These are phyloP conservation scores for Xylariales sp. DNA, from an alignment of 2,329 filamentous ascomycete genomes.

Conservation along the genomic window DNA sequence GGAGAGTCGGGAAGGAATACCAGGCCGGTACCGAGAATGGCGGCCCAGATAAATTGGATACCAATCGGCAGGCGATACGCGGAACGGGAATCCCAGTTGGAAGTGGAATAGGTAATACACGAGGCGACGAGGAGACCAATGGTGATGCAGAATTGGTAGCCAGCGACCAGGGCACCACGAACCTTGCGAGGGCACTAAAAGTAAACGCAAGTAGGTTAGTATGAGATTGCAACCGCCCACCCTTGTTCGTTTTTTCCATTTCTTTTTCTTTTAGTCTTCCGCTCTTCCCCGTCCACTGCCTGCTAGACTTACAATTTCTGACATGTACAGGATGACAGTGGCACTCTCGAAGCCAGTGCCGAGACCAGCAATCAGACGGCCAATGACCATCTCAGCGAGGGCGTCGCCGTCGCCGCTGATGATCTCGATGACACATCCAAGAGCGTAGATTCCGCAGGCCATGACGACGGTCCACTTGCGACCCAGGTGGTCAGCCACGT, in stretches of 20 bases:
- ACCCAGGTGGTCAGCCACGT: too few relatives aligned
- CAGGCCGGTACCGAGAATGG: constrained; percentile 49
- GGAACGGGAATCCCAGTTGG: constrained; percentile 29
- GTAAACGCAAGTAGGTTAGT: too few relatives aligned
- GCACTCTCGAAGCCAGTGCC: constrained; percentile 65
- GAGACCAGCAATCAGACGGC: constrained; percentile 62
- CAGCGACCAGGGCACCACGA: constrained; percentile 60
- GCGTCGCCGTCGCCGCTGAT: too few relatives aligned
- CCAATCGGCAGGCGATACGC: constrained; percentile 63
- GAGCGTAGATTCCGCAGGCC: too few relatives aligned
- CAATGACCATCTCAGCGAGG: constrained; percentile 61
- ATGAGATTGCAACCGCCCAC: background rate
- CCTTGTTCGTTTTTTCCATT: too few relatives aligned
- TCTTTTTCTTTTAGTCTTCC: too few relatives aligned
- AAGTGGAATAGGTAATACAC: constrained; percentile 49
- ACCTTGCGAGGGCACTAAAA: constrained; percentile 58
- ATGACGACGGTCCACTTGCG: too few relatives aligned
- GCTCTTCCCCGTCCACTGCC: too few relatives aligned
- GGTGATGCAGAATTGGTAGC: constrained; percentile 73
- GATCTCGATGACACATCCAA: too few relatives aligned
- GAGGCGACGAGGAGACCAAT: constrained; percentile 60
- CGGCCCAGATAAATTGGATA: constrained; percentile 47
- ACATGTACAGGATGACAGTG: constrained; percentile 64
- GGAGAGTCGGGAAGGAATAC: constrained; percentile 20
- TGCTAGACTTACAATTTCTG: too few relatives aligned